A percentile compares a stretch with the other conserved stretches of the same genome.
Evolutionary conservation across 768 basidiomycete genomes (phyloP).

Genomic region (Trametes punicea): DNA sequence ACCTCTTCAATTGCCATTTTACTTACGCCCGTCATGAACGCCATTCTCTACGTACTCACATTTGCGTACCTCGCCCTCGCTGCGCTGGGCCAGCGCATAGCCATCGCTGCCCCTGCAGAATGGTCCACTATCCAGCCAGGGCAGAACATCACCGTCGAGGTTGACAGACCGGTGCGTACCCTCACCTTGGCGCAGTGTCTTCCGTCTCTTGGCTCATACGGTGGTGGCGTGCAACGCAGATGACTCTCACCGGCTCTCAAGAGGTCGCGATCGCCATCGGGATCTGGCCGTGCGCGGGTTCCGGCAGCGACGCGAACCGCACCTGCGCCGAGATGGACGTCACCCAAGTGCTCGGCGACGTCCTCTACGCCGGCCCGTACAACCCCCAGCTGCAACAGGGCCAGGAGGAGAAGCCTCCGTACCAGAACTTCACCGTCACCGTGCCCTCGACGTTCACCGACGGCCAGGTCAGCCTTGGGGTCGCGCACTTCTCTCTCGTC

Average conservation of each 20-base stretch:
- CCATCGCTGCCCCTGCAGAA: slow-evolving; percentile 29
- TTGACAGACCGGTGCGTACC: slow-evolving; percentile 34
- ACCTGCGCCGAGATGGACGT: slow-evolving; percentile 23
- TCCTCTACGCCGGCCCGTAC: slow-evolving; percentile 32
- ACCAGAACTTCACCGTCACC: slow-evolving; percentile 30
- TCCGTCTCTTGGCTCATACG: neutral
- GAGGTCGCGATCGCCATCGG: slow-evolving; percentile 37
- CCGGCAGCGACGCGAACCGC: slow-evolving; percentile 2
- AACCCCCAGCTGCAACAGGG: slow-evolving; percentile 23
- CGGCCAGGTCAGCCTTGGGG: slow-evolving; percentile 20
- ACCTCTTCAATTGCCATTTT: neutral
- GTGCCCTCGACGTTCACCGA: slow-evolving; percentile 19
- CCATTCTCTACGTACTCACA: slow-evolving; percentile 14
- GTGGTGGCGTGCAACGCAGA: slow-evolving; percentile 18
- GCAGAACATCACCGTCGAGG: slow-evolving; percentile 31
- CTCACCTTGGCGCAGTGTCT: neutral
- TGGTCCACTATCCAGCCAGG: slow-evolving; percentile 27
- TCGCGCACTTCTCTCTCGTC: slow-evolving; percentile 23
- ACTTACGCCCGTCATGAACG: neutral
- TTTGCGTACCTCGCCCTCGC: slow-evolving; percentile 22
- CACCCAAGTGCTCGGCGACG: slow-evolving; percentile 25
- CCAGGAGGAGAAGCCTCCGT: slow-evolving; percentile 17
- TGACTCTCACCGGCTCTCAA: slow-evolving; percentile 30
- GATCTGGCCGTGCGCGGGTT: slow-evolving; percentile 24
- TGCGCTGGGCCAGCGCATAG: slow-evolving; percentile 31